Percentiles rank a stretch among this genome's conserved stretches.
Conservation (phyloP, 2,329 filamentous ascomycete genomes). For the Myriangium duriaei region DNA sequence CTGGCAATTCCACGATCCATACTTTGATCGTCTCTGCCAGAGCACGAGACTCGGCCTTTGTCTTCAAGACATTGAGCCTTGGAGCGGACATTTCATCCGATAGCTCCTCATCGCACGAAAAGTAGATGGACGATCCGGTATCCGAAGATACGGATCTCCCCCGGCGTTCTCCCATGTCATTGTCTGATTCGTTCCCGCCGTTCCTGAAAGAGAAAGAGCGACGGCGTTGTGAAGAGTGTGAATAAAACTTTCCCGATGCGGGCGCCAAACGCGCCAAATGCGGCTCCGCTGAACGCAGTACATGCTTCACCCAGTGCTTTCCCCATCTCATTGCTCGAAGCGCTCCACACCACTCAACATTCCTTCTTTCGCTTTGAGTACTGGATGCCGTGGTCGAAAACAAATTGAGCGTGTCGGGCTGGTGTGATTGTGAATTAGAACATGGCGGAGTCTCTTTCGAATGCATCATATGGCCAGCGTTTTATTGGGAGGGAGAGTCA, state of each 20-base stretch:
- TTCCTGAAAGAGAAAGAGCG: not conserved
- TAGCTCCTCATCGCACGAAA: conserved; percentile 1
- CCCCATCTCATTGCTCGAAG: too few species aligned
- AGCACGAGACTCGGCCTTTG: conserved; percentile 38
- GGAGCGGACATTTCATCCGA: conserved; percentile 9
- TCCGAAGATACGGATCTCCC: conserved; percentile 10
- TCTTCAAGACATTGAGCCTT: conserved; percentile 24
- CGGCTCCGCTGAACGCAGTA: conserved; percentile 2
- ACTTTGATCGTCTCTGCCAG: conserved; percentile 43
- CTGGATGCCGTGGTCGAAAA: not conserved
- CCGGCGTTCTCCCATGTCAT: conserved; percentile 8
- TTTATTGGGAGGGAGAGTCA: conserved; percentile 31
- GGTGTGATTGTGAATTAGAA: not conserved
- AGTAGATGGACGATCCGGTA: conserved; percentile 4
- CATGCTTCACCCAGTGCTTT: too few species aligned
- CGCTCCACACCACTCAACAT: too few species aligned
- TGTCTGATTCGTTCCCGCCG: conserved; percentile 2
- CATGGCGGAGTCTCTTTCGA: not conserved
- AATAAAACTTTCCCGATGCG: not conserved
- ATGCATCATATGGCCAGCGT: not conserved
- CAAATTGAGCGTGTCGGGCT: not conserved
- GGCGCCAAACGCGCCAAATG: conserved; percentile 7
- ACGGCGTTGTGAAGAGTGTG: conserved; percentile 1
- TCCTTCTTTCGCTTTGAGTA: not conserved
- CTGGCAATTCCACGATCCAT: conserved; percentile 60